These are phyloP conservation scores for Solanum chacoense DNA, from an alignment of 305 asterid genomes.

Conservation along the genomic window DNA sequence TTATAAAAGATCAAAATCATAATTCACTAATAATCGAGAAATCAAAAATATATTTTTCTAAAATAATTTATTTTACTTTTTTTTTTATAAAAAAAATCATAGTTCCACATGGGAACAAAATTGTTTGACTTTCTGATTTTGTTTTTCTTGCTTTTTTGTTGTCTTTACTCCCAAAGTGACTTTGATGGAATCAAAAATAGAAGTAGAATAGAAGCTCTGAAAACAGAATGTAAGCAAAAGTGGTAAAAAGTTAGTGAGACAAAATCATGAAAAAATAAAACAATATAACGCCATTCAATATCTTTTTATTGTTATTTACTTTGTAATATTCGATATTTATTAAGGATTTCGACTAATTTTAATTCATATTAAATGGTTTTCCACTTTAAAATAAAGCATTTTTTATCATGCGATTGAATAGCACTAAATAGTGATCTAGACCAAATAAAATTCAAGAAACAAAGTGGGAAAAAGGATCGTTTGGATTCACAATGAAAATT, in stretches of 20 bases:
- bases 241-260: background rate
- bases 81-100: too few relatives aligned
- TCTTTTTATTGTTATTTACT: background rate
- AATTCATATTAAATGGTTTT: background rate
- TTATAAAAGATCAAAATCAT: background rate
- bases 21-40: background rate
- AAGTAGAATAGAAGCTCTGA: conserved; percentile 32
- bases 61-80: background rate
- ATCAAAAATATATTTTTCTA: background rate
- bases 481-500: conserved; percentile 10
- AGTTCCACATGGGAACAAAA: background rate
- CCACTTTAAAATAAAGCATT: background rate
- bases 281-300: background rate
- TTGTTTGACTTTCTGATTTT: conserved; percentile 38
- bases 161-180: conserved; percentile 13
- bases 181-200: conserved; percentile 18
- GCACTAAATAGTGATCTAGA: background rate
- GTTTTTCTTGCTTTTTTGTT: conserved; percentile 13
- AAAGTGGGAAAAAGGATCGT: conserved; percentile 5
- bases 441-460: background rate
- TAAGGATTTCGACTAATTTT: background rate
- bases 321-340: background rate
- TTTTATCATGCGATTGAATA: background rate
- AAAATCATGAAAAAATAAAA: background rate
- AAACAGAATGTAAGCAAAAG: conserved; percentile 38